Evolutionary conservation across 371 early-diverging fungal species (phyloP).

Genomic region (Mucor plumbeus): DNA sequence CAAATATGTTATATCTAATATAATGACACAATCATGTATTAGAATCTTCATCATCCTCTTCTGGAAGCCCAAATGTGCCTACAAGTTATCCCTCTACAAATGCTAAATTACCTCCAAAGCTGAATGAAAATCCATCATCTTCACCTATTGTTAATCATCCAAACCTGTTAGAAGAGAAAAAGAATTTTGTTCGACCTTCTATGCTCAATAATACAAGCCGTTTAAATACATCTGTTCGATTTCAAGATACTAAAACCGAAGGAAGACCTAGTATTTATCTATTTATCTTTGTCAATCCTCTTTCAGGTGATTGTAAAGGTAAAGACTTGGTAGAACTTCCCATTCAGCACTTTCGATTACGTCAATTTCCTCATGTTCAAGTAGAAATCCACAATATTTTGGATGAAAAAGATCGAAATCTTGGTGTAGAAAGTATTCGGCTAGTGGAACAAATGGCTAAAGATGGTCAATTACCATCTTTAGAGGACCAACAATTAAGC

Average conservation of each 20-base stretch:
- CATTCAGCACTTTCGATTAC: constrained; percentile 61
- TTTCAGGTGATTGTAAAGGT: constrained; percentile 65
- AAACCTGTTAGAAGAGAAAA: constrained; percentile 2
- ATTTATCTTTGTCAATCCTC: constrained; percentile 69
- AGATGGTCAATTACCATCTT: constrained; percentile 19
- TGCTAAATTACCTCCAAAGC: not conserved
- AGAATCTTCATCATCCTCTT: not conserved
- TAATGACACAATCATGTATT: not conserved
- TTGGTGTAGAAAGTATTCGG: constrained; percentile 46
- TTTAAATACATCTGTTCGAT: constrained; percentile 26
- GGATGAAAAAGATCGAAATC: constrained; percentile 47
- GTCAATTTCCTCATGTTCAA: constrained; percentile 60
- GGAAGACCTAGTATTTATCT: constrained; percentile 55
- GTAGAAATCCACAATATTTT: constrained; percentile 67
- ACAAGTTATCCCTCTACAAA: not conserved
- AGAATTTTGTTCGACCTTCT: constrained; percentile 1
- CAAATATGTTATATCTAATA: not conserved
- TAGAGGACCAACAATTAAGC: constrained; percentile 7
- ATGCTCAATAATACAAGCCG: constrained; percentile 7
- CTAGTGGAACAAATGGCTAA: constrained; percentile 41
- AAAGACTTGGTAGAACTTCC: constrained; percentile 54
- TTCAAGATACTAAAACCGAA: constrained; percentile 25
- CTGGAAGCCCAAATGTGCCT: not conserved
- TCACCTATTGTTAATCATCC: constrained; percentile 5
- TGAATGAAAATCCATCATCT: not conserved